Evolutionary conservation across 805 yeast genomes (phyloP), one percentile per base, ranked within the genome.

Genomic region (Teunomyces panamensis): DNA sequence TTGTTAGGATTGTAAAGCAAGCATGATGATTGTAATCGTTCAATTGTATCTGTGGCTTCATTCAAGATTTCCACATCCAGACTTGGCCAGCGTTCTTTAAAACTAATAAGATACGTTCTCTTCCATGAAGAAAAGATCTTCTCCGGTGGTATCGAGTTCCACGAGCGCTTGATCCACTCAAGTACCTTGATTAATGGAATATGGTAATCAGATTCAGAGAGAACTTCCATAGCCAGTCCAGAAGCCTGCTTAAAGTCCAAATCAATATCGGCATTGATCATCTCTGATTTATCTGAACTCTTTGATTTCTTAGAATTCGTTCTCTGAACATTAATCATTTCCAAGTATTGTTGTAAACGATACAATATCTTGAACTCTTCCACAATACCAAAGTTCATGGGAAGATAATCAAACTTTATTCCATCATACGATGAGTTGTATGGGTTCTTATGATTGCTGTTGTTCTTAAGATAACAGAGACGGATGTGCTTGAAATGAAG

Each of bases 351-450:
- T 49, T 78, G 81, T 5, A 79, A 66, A 47, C 88, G 71, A 54
- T 78, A 83, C 42, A 78, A 64, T 10, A 81, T 71, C 56, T 80
- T 81, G 57, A 83, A 79, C 55, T 83, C 87, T 49, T 80, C 81
- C 35, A 79, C 70, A 3, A 83, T 78, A 3, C 88, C 88, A 75
- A 83, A 81, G 49, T 74, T 78, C 71, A 81, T 80, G 6, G 87
- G 87, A 30, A 81, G 60, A 56, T 79, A 81, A 54, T 75, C 76
- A 44, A 81, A 66, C 50, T 75, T 79, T 30, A 76, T 68, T 34
- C 81, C 83, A 30, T 75, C 63, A 46, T 55, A 62, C 9, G 59
- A 51, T 5, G 71, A 62, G 39, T 58, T 60, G 53, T 60, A 68
- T 0, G 73, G 71, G 39, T 67, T 69, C 43, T 64, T 69, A 48